Conservation (phyloP, 164 flowering plant species). For the Vitis cinerea region DNA sequence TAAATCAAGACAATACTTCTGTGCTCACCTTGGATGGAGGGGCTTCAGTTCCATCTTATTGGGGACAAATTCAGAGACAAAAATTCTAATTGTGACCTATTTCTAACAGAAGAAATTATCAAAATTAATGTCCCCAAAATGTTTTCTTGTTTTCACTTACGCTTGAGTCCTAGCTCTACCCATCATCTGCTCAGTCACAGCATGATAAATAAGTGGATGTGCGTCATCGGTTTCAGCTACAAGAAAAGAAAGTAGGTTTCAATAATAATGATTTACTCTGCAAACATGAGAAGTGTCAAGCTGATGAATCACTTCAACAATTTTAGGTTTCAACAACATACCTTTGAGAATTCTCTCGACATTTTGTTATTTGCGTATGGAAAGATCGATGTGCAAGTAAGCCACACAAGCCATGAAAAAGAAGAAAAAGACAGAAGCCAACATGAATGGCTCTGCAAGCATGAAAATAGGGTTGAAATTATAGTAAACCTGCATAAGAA, state of each 20-base stretch:
- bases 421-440: slow-evolving; percentile 65
- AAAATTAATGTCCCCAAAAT: neutral
- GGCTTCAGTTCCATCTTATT: neutral
- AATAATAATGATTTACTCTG: neutral
- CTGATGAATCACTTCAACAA: no score
- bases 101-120: neutral
- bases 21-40: neutral
- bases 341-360: neutral
- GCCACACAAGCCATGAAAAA: slow-evolving; percentile 70
- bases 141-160: neutral
- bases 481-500: slow-evolving; percentile 74
- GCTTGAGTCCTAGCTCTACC: neutral
- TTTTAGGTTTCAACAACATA: neutral
- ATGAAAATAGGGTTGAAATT: slow-evolving; percentile 79
- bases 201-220: neutral
- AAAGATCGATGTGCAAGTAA: slow-evolving; percentile 78
- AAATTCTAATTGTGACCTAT: neutral
- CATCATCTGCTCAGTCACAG: neutral
- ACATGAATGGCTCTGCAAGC: slow-evolving; percentile 94
- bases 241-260: neutral
- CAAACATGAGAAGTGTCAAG: no score
- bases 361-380: slow-evolving; percentile 50
- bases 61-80: neutral
- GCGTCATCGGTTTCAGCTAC: neutral
- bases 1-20: neutral